phyloP scores from a whole-genome alignment of 2,329 filamentous ascomycete species.

The Pseudocercospora macadamiae region DNA sequence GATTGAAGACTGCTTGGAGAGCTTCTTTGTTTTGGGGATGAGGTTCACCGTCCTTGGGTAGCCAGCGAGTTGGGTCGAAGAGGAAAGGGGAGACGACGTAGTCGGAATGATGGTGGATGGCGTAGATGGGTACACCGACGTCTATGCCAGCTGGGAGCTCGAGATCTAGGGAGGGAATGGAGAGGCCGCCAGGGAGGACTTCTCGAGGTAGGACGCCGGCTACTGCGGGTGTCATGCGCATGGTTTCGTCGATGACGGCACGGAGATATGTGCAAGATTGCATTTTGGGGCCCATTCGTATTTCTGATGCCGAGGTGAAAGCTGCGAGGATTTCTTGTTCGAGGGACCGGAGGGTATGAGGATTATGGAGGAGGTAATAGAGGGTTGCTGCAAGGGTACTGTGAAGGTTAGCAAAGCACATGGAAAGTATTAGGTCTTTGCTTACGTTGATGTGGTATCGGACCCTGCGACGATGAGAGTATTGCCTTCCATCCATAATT shows the following conservation, averaged over 20 bases:
- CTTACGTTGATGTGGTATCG: slow-evolving; percentile 49
- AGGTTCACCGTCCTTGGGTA: slow-evolving; percentile 11
- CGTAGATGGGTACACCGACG: slow-evolving; percentile 41
- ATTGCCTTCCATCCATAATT: slow-evolving; percentile 55
- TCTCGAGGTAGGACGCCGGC: slow-evolving; percentile 40
- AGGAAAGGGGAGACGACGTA: slow-evolving; percentile 34
- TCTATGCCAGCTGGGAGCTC: slow-evolving; percentile 41
- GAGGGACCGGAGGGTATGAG: slow-evolving; percentile 37
- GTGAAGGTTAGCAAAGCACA: not conserved
- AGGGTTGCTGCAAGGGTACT: slow-evolving; percentile 39
- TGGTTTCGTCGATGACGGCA: slow-evolving; percentile 52
- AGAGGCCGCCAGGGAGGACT: slow-evolving; percentile 35
- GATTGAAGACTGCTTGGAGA: slow-evolving; percentile 68
- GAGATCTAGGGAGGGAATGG: slow-evolving; percentile 39
- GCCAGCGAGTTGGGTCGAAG: slow-evolving; percentile 36
- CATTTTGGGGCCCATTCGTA: slow-evolving; percentile 37
- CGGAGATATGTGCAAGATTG: slow-evolving; percentile 46
- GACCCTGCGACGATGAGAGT: slow-evolving; percentile 53
- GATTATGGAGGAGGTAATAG: slow-evolving; percentile 50
- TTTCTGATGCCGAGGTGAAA: slow-evolving; percentile 41
- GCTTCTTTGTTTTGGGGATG: slow-evolving; percentile 23
- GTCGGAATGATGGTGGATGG: slow-evolving; percentile 40
- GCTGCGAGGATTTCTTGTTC: slow-evolving; percentile 40
- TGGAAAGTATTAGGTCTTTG: slow-evolving; percentile 38
- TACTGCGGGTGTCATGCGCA: slow-evolving; percentile 52